Conservation (phyloP, 768 basidiomycete species). For the Tricholoma matsutake region DNA sequence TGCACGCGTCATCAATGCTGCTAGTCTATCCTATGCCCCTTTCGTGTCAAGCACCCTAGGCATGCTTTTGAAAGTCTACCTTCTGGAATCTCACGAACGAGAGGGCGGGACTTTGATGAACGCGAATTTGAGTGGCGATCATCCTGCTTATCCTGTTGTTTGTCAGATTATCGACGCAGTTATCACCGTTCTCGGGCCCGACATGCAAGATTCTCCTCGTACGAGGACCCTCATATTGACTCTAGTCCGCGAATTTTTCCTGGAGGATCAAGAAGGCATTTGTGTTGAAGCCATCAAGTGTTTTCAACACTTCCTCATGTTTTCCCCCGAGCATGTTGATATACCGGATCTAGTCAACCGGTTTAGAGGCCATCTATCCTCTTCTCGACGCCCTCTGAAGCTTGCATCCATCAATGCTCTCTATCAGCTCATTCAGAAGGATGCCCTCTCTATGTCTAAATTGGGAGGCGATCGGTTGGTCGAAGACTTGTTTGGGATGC, state of each 20-base stretch:
- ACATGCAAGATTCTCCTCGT: constrained; percentile 83
- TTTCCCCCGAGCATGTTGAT: constrained; percentile 81
- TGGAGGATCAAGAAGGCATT: constrained; percentile 85
- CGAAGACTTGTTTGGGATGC: constrained; percentile 90
- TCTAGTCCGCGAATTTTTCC: constrained; percentile 80
- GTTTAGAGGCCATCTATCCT: constrained; percentile 78
- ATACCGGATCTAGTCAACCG: constrained; percentile 75
- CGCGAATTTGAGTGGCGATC: constrained; percentile 85
- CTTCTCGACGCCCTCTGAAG: constrained; percentile 80
- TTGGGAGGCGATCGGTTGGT: constrained; percentile 93
- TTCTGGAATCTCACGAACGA: constrained; percentile 86
- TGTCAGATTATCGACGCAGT: constrained; percentile 92
- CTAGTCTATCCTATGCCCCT: constrained; percentile 87
- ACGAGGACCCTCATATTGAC: constrained; percentile 81
- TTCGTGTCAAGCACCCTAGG: constrained; percentile 87
- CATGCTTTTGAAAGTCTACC: constrained; percentile 87
- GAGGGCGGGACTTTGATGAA: constrained; percentile 85
- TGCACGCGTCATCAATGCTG: constrained; percentile 83
- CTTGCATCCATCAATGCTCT: constrained; percentile 93
- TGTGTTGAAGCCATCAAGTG: constrained; percentile 94
- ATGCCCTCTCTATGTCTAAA: constrained; percentile 87
- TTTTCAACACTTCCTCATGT: constrained; percentile 96
- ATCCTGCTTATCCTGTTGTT: constrained; percentile 87
- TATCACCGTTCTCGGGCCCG: constrained; percentile 92
- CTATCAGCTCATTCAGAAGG: constrained; percentile 95